These are phyloP conservation scores for Saccharomycopsis sp. DNA, from an alignment of 805 yeast species.

Conservation along the genomic window DNA sequence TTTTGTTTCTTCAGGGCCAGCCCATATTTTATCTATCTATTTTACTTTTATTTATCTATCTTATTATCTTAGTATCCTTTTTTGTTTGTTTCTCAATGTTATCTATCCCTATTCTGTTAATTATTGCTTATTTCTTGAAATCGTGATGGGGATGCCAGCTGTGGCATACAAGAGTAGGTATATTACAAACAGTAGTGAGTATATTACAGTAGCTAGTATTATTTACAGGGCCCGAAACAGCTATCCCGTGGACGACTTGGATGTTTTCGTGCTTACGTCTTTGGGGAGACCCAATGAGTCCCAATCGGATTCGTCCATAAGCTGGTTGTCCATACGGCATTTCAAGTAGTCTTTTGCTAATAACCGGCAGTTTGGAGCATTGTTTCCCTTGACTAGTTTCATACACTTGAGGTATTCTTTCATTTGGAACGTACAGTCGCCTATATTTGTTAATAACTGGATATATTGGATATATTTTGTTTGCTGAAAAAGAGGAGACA, in stretches of 20 bases:
- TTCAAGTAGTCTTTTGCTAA: conserved; percentile 75
- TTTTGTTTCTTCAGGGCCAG: background rate
- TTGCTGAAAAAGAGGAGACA: no score
- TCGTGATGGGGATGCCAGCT: background rate
- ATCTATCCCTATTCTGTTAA: background rate
- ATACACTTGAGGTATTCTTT: conserved; percentile 69
- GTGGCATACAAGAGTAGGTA: no score
- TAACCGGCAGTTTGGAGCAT: conserved; percentile 85
- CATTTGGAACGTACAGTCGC: conserved; percentile 76
- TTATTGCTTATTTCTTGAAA: background rate
- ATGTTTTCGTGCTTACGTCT: conserved; percentile 25
- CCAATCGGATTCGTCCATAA: conserved; percentile 58
- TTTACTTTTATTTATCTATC: background rate
- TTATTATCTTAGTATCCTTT: background rate
- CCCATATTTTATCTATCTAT: background rate
- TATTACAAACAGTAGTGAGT: no score
- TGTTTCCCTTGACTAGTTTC: conserved; percentile 68
- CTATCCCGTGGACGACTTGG: background rate
- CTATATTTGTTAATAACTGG: no score
- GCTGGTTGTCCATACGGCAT: conserved; percentile 79
- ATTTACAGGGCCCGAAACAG: no score
- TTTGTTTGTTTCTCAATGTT: background rate
- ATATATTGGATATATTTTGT: no score
- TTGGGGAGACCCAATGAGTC: conserved; percentile 54
- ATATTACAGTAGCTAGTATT: no score